A percentile compares a stretch with the other conserved stretches of the same genome.
Evolutionary conservation across 1,284 basidiomycete species (phyloP).

Genomic region (Gomphus bonarii): DNA sequence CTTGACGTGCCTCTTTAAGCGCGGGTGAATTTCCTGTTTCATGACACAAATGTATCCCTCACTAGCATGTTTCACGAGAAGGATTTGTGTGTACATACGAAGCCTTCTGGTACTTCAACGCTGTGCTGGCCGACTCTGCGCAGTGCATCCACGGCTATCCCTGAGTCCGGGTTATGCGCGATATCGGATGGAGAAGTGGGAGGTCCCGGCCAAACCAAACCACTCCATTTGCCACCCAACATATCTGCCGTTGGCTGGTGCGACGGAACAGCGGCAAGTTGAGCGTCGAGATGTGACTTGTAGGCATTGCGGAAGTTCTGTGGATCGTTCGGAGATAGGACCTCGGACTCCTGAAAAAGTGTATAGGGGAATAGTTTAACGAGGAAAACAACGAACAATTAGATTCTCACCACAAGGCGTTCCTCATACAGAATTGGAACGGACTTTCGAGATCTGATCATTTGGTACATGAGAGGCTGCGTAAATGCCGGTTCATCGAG

Average conservation of each 20-base stretch:
- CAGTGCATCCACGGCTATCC: constrained; percentile 44
- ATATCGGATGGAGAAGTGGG: constrained; percentile 23
- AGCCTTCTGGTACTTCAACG: constrained; percentile 61
- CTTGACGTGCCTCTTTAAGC: constrained; percentile 73
- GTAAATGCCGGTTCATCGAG: constrained; percentile 88
- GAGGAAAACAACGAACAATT: not conserved
- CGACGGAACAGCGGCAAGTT: constrained; percentile 39
- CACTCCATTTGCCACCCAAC: constrained; percentile 52
- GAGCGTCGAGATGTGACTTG: constrained; percentile 49
- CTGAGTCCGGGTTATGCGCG: constrained; percentile 52
- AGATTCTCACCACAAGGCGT: constrained; percentile 52
- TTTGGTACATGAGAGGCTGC: constrained; percentile 81
- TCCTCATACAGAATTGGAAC: constrained; percentile 79
- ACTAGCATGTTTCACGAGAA: not conserved
- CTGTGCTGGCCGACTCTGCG: constrained; percentile 56
- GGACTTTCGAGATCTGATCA: constrained; percentile 65
- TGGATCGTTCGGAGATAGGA: constrained; percentile 42
- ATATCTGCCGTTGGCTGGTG: constrained; percentile 43
- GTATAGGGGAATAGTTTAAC: not conserved
- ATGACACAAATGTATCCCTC: not conserved
- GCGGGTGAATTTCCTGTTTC: constrained; percentile 62
- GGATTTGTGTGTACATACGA: constrained; percentile 39
- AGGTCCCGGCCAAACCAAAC: constrained; percentile 58
- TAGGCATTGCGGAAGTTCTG: constrained; percentile 42
- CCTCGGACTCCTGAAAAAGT: constrained; percentile 36